phyloP scores from a whole-genome alignment of 2,329 filamentous ascomycete genomes.

The Akanthomyces muscarius region DNA sequence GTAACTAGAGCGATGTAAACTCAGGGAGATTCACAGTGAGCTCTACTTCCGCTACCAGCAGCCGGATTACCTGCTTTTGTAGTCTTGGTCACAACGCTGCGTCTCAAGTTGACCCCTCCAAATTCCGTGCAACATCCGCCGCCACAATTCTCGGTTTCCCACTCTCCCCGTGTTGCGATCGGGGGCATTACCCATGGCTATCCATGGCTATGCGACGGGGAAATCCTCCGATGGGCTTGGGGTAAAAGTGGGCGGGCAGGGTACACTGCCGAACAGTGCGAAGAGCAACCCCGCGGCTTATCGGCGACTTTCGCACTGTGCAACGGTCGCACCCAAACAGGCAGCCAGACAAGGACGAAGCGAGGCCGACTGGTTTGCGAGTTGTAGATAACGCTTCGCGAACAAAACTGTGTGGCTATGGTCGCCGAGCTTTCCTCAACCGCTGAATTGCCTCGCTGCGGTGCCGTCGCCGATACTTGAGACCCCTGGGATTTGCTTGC shows the following conservation, averaged over 20 bases:
- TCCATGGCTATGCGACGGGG: slow-evolving; percentile 11
- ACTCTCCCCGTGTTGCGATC: background rate
- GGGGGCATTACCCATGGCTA: background rate
- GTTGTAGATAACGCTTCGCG: too few relatives aligned
- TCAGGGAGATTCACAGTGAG: too few relatives aligned
- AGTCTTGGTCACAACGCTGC: background rate
- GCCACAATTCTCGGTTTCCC: background rate
- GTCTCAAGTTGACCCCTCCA: background rate
- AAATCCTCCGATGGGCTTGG: background rate
- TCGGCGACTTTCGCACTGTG: slow-evolving; percentile 9
- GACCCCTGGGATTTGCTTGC: too few relatives aligned
- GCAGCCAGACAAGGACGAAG: background rate
- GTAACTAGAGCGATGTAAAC: background rate
- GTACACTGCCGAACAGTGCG: slow-evolving; percentile 17
- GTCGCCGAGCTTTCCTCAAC: too few relatives aligned
- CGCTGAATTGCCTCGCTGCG: too few relatives aligned
- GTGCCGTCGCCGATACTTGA: too few relatives aligned
- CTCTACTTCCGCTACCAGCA: background rate
- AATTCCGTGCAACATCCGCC: slow-evolving; percentile 7
- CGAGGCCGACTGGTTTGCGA: background rate
- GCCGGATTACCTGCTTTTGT: slow-evolving; percentile 11
- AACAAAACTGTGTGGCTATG: too few relatives aligned
- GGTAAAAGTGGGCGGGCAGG: slow-evolving; percentile 3
- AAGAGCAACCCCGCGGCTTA: background rate
- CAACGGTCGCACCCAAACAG: background rate